Evolutionary conservation across 371 early-diverging fungal species (phyloP).

Genomic region (Mycotypha africana): DNA sequence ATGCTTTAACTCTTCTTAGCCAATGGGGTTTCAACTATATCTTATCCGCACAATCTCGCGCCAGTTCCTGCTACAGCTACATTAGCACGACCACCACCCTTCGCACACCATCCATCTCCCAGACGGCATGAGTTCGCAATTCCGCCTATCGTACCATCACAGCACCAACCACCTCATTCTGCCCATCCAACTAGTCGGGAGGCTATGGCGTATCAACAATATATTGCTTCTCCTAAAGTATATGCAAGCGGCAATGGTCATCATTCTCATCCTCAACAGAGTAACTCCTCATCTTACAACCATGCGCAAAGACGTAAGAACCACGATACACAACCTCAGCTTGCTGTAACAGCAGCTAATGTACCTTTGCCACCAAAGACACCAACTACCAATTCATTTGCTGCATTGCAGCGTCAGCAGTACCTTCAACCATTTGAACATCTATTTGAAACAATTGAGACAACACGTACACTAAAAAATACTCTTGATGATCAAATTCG

Average conservation of each 20-base stretch:
- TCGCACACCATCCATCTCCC: constrained; percentile 20
- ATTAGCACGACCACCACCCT: constrained; percentile 16
- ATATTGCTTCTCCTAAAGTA: constrained; percentile 7
- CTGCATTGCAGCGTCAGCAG: constrained; percentile 27
- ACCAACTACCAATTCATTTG: constrained; percentile 15
- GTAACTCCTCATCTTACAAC: too few species aligned
- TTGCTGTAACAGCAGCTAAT: constrained; percentile 16
- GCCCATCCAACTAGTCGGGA: constrained; percentile 19
- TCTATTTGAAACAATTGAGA: constrained; percentile 56
- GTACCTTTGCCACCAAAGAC: constrained; percentile 17
- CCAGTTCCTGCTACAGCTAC: constrained; percentile 12
- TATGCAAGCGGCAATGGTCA: constrained; percentile 1
- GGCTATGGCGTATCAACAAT: constrained; percentile 11
- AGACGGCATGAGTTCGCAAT: constrained; percentile 40
- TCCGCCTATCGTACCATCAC: constrained; percentile 46
- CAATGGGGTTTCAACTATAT: background rate
- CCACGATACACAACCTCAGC: constrained; percentile 1
- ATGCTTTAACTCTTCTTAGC: background rate
- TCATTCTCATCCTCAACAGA: background rate
- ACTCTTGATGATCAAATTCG: constrained; percentile 77
- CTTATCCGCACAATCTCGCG: constrained; percentile 5
- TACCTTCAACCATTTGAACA: constrained; percentile 56
- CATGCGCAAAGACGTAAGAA: constrained; percentile 1
- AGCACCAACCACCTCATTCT: constrained; percentile 32
- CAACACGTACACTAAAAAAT: constrained; percentile 47